These are phyloP conservation scores for Choiromyces venosus DNA, from an alignment of 495 filamentous ascomycete genomes.

Conservation along the genomic window DNA sequence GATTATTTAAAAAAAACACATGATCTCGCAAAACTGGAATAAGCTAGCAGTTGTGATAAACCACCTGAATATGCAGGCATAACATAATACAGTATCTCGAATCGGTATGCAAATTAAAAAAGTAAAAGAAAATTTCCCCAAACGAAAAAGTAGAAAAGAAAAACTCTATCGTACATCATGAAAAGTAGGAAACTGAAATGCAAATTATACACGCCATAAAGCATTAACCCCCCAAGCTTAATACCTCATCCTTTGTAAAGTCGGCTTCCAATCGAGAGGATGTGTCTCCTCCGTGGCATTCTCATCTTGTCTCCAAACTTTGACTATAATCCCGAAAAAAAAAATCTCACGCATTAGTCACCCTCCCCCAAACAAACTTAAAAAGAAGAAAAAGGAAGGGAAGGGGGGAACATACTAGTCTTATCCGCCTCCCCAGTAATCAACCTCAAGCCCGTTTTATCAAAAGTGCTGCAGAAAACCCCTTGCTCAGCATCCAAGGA, in stretches of 20 bases:
- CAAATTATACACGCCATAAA: not conserved
- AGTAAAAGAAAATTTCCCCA: not conserved
- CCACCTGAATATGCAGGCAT: not conserved
- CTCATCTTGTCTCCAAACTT: constrained; percentile 92
- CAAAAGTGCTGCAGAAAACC: constrained; percentile 87
- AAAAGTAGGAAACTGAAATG: not conserved
- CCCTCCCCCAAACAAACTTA: not conserved
- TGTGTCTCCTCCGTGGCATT: constrained; percentile 84
- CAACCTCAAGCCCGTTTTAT: constrained; percentile 77
- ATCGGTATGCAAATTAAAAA: not conserved
- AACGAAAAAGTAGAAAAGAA: not conserved
- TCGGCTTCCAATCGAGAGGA: constrained; percentile 90
- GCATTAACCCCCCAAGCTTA: constrained; percentile 4
- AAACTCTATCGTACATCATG: not conserved
- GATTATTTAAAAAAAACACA: not conserved
- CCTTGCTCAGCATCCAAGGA: constrained; percentile 90
- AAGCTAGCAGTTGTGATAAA: not conserved
- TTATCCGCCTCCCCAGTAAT: constrained; percentile 96
- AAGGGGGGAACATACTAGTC: constrained; percentile 55
- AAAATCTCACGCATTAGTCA: not conserved
- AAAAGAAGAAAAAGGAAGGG: not conserved
- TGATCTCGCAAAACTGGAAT: not conserved
- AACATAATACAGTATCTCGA: not conserved
- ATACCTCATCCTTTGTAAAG: constrained; percentile 47
- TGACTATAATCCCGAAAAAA: constrained; percentile 52